phyloP scores from a whole-genome alignment of 140 eudicot species.

The Oenanthe javanica region DNA sequence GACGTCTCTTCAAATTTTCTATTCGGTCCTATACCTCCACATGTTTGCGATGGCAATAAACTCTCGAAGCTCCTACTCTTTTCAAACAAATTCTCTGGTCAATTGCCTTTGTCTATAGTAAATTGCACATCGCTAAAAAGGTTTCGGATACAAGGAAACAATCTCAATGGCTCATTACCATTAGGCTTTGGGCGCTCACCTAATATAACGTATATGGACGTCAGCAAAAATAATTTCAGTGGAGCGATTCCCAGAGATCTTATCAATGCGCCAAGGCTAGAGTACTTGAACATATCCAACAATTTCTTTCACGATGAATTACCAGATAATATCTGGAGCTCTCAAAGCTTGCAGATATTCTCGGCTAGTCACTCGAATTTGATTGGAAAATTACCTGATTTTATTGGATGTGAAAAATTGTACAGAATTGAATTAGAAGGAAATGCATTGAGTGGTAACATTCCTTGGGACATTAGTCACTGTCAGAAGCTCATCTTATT shows the following conservation, averaged over 20 bases:
- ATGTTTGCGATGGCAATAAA: conserved; percentile 61
- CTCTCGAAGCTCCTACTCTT: conserved; percentile 60
- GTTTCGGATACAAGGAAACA: conserved; percentile 57
- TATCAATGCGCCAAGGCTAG: conserved; percentile 46
- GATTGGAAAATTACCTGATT: conserved; percentile 65
- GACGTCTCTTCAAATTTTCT: conserved; percentile 80
- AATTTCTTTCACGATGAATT: conserved; percentile 37
- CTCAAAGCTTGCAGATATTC: conserved; percentile 66
- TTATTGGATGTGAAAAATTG: conserved; percentile 58
- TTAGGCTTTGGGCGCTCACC: conserved; percentile 59
- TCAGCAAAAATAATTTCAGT: conserved; percentile 55
- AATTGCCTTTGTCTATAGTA: conserved; percentile 52
- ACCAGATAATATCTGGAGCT: conserved; percentile 73
- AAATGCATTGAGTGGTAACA: conserved; percentile 54
- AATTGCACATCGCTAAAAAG: conserved; percentile 63
- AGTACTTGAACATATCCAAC: conserved; percentile 58
- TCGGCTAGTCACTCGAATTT: conserved; percentile 53
- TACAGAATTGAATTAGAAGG: conserved; percentile 71
- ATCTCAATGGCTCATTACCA: conserved; percentile 68
- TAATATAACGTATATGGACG: conserved; percentile 62
- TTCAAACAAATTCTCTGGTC: conserved; percentile 49
- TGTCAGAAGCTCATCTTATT: conserved; percentile 67
- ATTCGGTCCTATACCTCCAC: conserved; percentile 66
- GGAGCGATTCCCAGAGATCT: conserved; percentile 71
- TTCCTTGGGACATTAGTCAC: conserved; percentile 91